These are phyloP conservation scores for Kwoniella dendrophila DNA, from an alignment of 768 basidiomycete genomes.

Conservation along the genomic window DNA sequence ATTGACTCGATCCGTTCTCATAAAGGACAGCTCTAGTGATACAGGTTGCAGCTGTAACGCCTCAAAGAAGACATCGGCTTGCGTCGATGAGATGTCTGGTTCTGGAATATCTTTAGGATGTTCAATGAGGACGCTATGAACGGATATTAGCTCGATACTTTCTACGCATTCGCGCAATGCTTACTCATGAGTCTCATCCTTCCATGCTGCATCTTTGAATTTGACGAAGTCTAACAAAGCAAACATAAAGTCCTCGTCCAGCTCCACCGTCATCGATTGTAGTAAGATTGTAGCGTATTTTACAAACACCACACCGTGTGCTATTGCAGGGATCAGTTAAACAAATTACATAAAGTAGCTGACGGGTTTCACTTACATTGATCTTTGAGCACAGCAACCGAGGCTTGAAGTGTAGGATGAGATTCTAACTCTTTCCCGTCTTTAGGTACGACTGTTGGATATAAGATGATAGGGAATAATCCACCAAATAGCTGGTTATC, in stretches of 20 bases:
- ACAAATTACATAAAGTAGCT: too few relatives aligned
- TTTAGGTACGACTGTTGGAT: constrained; percentile 79
- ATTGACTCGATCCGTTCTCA: constrained; percentile 91
- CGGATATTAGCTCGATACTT: not conserved
- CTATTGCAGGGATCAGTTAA: constrained; percentile 59
- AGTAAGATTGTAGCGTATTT: constrained; percentile 94
- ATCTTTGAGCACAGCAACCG: constrained; percentile 87
- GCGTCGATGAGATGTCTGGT: constrained; percentile 56
- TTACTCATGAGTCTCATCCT: constrained; percentile 74
- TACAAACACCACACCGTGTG: constrained; percentile 96
- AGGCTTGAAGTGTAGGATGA: constrained; percentile 84
- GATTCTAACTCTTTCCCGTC: constrained; percentile 71
- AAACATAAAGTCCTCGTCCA: constrained; percentile 96
- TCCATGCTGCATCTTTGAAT: constrained; percentile 89
- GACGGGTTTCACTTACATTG: constrained; percentile 80
- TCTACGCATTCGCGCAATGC: constrained; percentile 35
- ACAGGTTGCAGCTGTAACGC: constrained; percentile 92
- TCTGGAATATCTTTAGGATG: constrained; percentile 65
- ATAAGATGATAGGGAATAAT: constrained; percentile 88
- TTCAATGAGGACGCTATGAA: constrained; percentile 69
- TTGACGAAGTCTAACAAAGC: constrained; percentile 88
- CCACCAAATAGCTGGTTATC: constrained; percentile 99
- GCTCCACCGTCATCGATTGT: constrained; percentile 90
- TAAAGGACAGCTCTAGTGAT: constrained; percentile 88
- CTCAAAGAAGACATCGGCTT: constrained; percentile 91